These are phyloP conservation scores for Didymosphaeria variabile DNA, from an alignment of 2,329 filamentous ascomycete genomes.

Conservation along the genomic window DNA sequence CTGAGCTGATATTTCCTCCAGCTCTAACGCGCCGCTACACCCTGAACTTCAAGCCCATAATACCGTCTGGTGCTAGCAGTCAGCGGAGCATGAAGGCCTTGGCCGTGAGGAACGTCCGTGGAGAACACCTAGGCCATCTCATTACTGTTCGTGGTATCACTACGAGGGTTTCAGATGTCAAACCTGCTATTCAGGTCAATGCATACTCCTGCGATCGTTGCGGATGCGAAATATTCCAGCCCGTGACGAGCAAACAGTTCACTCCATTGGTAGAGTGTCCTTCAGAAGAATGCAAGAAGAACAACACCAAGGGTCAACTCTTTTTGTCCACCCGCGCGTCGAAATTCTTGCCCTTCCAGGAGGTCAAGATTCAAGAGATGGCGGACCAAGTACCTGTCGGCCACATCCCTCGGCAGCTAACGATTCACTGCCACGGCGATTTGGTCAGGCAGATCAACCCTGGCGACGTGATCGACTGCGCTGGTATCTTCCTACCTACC, in stretches of 20 bases:
- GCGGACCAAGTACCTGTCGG: constrained; percentile 99
- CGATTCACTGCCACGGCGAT: constrained; percentile 86
- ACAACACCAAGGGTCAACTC: constrained; percentile 92
- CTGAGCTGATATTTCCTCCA: constrained; percentile 84
- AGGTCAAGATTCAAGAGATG: constrained; percentile 98
- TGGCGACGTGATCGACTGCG: constrained; percentile 92
- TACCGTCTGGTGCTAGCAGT: constrained; percentile 73
- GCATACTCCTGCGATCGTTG: constrained; percentile 98
- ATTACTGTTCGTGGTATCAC: constrained; percentile 96
- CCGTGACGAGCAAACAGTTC: constrained; percentile 89
- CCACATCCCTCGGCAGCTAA: constrained; percentile 92
- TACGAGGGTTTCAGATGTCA: constrained; percentile 95
- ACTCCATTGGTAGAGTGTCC: constrained; percentile 86
- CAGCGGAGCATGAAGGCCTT: constrained; percentile 69
- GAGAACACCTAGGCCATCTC: constrained; percentile 89
- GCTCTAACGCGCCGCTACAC: constrained; percentile 94
- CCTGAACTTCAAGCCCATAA: constrained; percentile 92
- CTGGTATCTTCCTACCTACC: constrained; percentile 94
- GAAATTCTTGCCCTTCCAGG: constrained; percentile 97
- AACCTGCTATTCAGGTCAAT: constrained; percentile 96
- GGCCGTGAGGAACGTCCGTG: constrained; percentile 91
- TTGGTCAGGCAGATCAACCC: constrained; percentile 88
- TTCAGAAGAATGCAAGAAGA: constrained; percentile 86
- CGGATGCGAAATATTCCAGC: constrained; percentile 97
- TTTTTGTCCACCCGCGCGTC: constrained; percentile 95